Conservation (phyloP, 2,329 filamentous ascomycete species). For the Grosmannia serpens region DNA sequence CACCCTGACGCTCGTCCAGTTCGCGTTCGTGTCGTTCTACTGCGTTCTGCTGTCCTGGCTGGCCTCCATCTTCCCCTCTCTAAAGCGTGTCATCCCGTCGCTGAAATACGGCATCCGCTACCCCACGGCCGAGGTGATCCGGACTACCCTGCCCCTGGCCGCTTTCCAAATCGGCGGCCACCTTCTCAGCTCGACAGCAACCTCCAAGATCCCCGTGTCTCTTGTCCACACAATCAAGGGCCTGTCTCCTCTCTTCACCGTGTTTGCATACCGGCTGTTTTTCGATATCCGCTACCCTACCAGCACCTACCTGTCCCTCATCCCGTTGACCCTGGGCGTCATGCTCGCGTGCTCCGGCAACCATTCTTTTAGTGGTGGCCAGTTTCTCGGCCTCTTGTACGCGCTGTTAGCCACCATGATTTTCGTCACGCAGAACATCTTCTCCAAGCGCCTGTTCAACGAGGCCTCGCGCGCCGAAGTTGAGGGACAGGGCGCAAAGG, state of each 20-base stretch:
- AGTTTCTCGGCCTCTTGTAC: constrained; percentile 81
- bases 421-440: constrained; percentile 97
- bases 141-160: constrained; percentile 80
- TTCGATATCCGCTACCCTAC: constrained; percentile 80
- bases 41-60: constrained; percentile 72
- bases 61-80: constrained; percentile 56
- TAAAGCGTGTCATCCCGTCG: constrained; percentile 63
- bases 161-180: constrained; percentile 90
- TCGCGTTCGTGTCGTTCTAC: constrained; percentile 81
- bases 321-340: constrained; percentile 90
- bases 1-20: constrained; percentile 86
- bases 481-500: constrained; percentile 49
- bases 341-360: constrained; percentile 92
- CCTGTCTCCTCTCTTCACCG: constrained; percentile 88
- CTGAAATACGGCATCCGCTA: constrained; percentile 73
- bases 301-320: constrained; percentile 76
- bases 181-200: constrained; percentile 86
- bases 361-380: constrained; percentile 55
- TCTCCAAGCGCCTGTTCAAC: constrained; percentile 96
- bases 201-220: constrained; percentile 88
- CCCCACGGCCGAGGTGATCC: constrained; percentile 71
- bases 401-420: constrained; percentile 84
- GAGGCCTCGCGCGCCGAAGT: constrained; percentile 77
- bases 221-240: constrained; percentile 98
- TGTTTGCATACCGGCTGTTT: constrained; percentile 80